These are phyloP conservation scores for Hibiscus syriacus DNA, from an alignment of 345 rosid species.

Conservation along the genomic window DNA sequence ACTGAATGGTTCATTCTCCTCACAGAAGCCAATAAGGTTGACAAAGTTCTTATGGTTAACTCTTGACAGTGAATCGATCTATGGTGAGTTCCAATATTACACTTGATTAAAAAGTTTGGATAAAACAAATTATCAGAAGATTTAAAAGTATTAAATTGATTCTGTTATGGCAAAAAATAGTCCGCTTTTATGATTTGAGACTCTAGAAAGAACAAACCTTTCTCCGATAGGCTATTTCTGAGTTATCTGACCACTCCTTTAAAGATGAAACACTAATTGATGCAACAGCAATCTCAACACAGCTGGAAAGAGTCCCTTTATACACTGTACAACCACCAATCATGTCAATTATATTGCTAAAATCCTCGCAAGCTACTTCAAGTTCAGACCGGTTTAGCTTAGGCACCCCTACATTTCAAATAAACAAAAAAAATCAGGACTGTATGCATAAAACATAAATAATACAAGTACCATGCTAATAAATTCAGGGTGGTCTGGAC, in stretches of 20 bases:
- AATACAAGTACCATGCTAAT: neutral
- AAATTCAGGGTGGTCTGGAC: neutral
- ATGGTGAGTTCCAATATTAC: conserved; percentile 9
- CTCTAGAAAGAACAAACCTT: conserved; percentile 34
- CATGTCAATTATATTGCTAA: conserved; percentile 81
- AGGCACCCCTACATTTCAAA: conserved; percentile 68
- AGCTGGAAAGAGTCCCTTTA: conserved; percentile 95
- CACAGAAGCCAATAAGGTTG: conserved; percentile 79
- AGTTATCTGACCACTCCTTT: conserved; percentile 58
- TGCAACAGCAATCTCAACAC: conserved; percentile 92
- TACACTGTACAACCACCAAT: conserved; percentile 48
- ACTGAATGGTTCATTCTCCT: conserved; percentile 80
- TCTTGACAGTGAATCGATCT: conserved; percentile 74
- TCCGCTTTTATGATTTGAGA: neutral
- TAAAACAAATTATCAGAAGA: neutral
- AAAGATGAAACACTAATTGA: conserved; percentile 38
- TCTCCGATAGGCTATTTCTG: conserved; percentile 65
- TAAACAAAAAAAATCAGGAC: neutral
- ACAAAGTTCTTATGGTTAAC: conserved; percentile 91
- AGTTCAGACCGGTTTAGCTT: conserved; percentile 77
- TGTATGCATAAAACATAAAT: neutral
- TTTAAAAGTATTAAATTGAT: neutral
- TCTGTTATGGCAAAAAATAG: neutral
- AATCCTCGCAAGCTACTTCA: conserved; percentile 98
- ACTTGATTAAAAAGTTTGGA: conserved; percentile 1